Evolutionary conservation across 805 yeast genomes (phyloP).

Genomic region (Brettanomyces sp.): DNA sequence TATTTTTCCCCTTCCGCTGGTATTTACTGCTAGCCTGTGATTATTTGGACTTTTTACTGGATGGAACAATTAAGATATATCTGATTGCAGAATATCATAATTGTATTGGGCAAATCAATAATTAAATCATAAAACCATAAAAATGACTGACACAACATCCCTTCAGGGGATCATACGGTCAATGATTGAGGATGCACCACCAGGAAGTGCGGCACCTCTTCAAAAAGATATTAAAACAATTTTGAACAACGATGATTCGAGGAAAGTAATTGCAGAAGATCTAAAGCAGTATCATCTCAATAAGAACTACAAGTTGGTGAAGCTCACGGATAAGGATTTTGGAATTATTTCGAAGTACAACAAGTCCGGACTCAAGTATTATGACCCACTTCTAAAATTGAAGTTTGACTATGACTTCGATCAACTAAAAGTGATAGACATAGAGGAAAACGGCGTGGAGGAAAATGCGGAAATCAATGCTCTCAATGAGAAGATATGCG

Average conservation of each 20-base stretch:
- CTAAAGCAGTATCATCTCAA: slow-evolving; percentile 19
- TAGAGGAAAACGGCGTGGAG: slow-evolving; percentile 29
- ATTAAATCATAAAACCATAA: too few species aligned
- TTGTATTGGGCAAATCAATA: too few species aligned
- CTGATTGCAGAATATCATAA: too few species aligned
- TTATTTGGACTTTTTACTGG: too few species aligned
- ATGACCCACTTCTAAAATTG: slow-evolving; percentile 41
- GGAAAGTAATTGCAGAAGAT: slow-evolving; percentile 16
- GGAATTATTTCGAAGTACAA: slow-evolving; percentile 42
- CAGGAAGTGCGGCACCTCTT: slow-evolving; percentile 37
- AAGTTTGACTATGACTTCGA: slow-evolving; percentile 53
- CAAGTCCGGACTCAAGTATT: slow-evolving; percentile 39
- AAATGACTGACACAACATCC: neutral
- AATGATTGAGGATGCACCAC: slow-evolving; percentile 43
- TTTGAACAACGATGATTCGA: slow-evolving; percentile 17
- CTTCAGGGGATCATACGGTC: slow-evolving; percentile 22
- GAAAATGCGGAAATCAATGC: slow-evolving; percentile 7
- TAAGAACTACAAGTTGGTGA: slow-evolving; percentile 25
- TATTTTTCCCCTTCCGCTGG: too few species aligned
- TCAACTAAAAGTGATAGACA: slow-evolving; percentile 38
- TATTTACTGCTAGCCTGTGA: too few species aligned
- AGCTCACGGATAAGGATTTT: slow-evolving; percentile 14
- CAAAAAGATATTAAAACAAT: slow-evolving; percentile 21
- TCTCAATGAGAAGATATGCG: slow-evolving; percentile 24
- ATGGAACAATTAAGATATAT: too few species aligned